Evolutionary conservation across 345 rosid genomes (phyloP), one percentile per base, ranked within the genome.

Genomic region (Turnera subulata): DNA sequence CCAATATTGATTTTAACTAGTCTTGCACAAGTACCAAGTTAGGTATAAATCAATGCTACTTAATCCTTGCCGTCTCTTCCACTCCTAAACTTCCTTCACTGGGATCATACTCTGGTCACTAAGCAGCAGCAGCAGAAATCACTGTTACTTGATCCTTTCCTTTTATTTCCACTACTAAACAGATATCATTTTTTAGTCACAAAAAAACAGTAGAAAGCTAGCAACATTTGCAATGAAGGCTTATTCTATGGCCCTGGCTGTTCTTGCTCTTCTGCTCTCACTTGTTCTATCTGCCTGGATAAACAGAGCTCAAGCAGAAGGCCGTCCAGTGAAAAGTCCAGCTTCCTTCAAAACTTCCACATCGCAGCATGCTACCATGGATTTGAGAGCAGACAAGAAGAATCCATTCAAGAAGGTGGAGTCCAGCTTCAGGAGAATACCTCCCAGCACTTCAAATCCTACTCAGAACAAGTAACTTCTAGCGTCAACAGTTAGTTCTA

Each of bases 361-460:
- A 50, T 23, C 38, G 4, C 25, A 23, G 4, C 25, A 23, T 53
- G 56, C 50, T 62, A 26, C 57, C 37, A 76, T 72, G 51, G 76
- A 76, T 56, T 63, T n/a, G 45, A 63, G 29, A 35, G 46, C 16
- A 17, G 19, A 23, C 13, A 43, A 39, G 35, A 4, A 29, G 5
- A 29, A 29, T n/a, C 55, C 66, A 18, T 53, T 25, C 47, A 26
- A 79, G 73, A 67, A 77, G 52, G 79, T 76, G 11, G 61, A 62
- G 37, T 73, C 84, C 1, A 83, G 91, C 80, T 82, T 79, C 69
- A 59, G 82, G 53, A 72, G 51, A 73, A 80, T 85, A 50, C 97
- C 97, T 58, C 89, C 87, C 14, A 79, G 81, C 72, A 69, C 59
- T 57, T 65, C 82, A 16, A 91, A 85, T 68, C 97, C 94, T 26